Conservation (phyloP, 495 filamentous ascomycete genomes). For the Penicillium verhagenii region DNA sequence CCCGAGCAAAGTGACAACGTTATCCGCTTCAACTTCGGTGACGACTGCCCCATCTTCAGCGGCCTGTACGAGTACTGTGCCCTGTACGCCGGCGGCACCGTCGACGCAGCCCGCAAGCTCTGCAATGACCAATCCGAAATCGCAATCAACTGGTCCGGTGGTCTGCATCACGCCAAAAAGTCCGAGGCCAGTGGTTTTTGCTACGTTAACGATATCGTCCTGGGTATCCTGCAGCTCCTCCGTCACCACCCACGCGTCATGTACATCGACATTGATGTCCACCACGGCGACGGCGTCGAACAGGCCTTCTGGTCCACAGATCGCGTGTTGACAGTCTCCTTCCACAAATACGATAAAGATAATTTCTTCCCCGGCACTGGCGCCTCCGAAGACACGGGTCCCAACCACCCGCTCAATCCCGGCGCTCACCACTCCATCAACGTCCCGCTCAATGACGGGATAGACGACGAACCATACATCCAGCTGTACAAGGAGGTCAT, state of each 20-base stretch:
- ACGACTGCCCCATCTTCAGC: conserved; percentile 96
- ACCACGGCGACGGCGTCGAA: conserved; percentile 96
- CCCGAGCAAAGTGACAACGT: conserved; percentile 42
- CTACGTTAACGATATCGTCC: conserved; percentile 98
- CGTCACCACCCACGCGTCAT: conserved; percentile 87
- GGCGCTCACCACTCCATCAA: conserved; percentile 66
- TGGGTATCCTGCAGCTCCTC: conserved; percentile 87
- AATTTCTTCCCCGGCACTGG: conserved; percentile 74
- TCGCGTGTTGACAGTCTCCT: conserved; percentile 92
- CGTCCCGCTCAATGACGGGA: conserved; percentile 71
- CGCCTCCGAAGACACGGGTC: conserved; percentile 57
- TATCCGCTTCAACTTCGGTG: conserved; percentile 75
- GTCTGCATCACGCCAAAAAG: conserved; percentile 96
- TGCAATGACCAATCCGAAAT: conserved; percentile 85
- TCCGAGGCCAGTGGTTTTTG: conserved; percentile 93
- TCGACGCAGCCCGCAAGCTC: conserved; percentile 90
- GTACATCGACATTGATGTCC: conserved; percentile 97
- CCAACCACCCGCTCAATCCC: conserved; percentile 56
- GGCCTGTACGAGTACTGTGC: conserved; percentile 93
- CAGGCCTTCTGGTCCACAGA: conserved; percentile 96
- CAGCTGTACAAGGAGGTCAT: conserved; percentile 81
- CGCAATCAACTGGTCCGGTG: conserved; percentile 98
- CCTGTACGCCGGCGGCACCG: conserved; percentile 83
- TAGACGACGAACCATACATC: conserved; percentile 89
- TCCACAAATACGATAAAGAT: conserved; percentile 91